phyloP scores from a whole-genome alignment of 2,329 filamentous ascomycete species.

The Colletotrichum truncatum region DNA sequence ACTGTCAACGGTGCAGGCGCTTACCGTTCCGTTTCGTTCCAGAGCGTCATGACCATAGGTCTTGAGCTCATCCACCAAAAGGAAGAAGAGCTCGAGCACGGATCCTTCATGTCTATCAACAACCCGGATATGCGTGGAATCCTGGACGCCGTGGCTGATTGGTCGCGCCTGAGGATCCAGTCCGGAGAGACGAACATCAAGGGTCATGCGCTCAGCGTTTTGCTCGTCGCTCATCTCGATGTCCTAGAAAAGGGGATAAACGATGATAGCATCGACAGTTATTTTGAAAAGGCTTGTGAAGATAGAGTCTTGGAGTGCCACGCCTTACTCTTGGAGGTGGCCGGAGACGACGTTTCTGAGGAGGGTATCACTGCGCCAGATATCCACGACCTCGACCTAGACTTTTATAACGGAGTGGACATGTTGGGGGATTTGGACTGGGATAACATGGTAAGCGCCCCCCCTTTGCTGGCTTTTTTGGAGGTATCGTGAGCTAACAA shows the following conservation, averaged over 20 bases:
- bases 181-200: slow-evolving; percentile 56
- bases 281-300: slow-evolving; percentile 38
- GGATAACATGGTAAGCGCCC: slow-evolving; percentile 43
- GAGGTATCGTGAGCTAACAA: slow-evolving; percentile 34
- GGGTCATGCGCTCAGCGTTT: slow-evolving; percentile 42
- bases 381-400: slow-evolving; percentile 21
- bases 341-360: slow-evolving; percentile 33
- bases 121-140: slow-evolving; percentile 42
- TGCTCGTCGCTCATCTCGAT: slow-evolving; percentile 47
- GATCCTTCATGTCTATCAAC: slow-evolving; percentile 39
- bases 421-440: slow-evolving; percentile 40
- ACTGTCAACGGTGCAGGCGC: slow-evolving; percentile 50
- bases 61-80: slow-evolving; percentile 57
- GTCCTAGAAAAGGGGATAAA: slow-evolving; percentile 41
- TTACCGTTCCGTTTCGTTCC: slow-evolving; percentile 51
- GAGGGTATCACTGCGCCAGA: slow-evolving; percentile 2
- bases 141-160: slow-evolving; percentile 39
- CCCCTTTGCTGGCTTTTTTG: slow-evolving; percentile 34
- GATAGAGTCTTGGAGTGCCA: slow-evolving; percentile 40
- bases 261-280: slow-evolving; percentile 40
- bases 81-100: slow-evolving; percentile 48
- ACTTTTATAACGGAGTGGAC: slow-evolving; percentile 17
- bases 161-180: slow-evolving; percentile 45
- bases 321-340: slow-evolving; percentile 44
- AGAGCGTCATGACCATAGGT: slow-evolving; percentile 51